These are phyloP conservation scores for Tricholomella constricta DNA, from an alignment of 768 basidiomycete species.

Conservation along the genomic window DNA sequence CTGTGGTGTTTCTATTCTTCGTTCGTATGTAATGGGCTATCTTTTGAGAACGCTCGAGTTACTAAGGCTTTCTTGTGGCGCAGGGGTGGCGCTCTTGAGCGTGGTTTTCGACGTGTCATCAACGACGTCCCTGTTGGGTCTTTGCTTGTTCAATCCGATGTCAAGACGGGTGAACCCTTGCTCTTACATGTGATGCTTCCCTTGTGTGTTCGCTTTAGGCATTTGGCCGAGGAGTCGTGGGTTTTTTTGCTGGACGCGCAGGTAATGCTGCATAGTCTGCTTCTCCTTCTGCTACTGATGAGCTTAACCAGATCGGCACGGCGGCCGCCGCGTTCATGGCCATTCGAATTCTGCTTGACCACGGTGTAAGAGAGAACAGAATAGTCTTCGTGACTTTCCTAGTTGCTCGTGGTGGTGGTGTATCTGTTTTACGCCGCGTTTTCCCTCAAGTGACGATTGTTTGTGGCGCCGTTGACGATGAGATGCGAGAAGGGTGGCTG, in stretches of 20 bases:
- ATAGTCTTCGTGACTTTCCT: constrained; percentile 92
- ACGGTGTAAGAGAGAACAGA: constrained; percentile 80
- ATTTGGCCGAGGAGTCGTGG: constrained; percentile 66
- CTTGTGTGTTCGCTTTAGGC: constrained; percentile 62
- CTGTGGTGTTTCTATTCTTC: constrained; percentile 87
- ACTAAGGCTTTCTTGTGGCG: constrained; percentile 11
- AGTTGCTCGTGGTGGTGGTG: constrained; percentile 79
- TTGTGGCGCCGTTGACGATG: constrained; percentile 80
- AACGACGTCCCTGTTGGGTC: constrained; percentile 87
- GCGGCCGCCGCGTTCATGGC: constrained; percentile 95
- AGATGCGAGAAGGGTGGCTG: constrained; percentile 74
- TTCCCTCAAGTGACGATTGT: constrained; percentile 88
- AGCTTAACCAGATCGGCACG: constrained; percentile 73
- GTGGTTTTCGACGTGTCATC: constrained; percentile 87
- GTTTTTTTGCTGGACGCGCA: constrained; percentile 93
- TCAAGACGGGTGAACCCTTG: constrained; percentile 82
- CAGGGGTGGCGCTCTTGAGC: constrained; percentile 89
- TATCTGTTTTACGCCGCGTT: constrained; percentile 74
- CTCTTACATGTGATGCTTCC: constrained; percentile 85
- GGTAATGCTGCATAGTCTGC: constrained; percentile 35
- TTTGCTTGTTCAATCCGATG: constrained; percentile 87
- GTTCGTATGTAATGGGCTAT: constrained; percentile 60
- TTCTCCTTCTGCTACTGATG: background rate
- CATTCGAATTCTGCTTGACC: constrained; percentile 89
- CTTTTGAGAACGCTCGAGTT: background rate